Base-by-base conservation (phyloP, 1,284 basidiomycete species). In the Peniophora sp. region DNA sequence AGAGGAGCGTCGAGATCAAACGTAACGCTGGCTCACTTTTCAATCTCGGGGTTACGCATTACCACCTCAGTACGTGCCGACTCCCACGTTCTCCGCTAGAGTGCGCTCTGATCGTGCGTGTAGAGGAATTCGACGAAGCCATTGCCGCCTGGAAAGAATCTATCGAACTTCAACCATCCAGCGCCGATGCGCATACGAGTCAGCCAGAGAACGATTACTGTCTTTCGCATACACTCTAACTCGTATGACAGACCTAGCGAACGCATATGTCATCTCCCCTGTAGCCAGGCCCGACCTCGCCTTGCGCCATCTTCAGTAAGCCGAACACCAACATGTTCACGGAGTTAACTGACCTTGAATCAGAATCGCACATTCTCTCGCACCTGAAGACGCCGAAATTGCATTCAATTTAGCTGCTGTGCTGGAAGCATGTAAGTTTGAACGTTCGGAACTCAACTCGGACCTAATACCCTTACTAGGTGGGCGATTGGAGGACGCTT, bases 131-230 rank as follows among this genome's bases (percentile, higher is more conserved):
- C 63, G 81, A 88, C 57, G 81, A 85, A 47, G 92, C 92, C 17
- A 94, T 95, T 52, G 70, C 78, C 42, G 83, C 87, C 22, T 95
- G 92, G 92, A 88, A 91, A 59, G 86, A 90, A 61, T 90, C 88
- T 2, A 88, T 94, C 55, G 68, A 76, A 24, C 72, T 96, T 46
- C 83, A 92, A 56, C 94, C 93, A 10, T 79, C 83, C 48, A 92
- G 88, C 57, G 78, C 94, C 2, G 93, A 97, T 64, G 87, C 93
- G 18, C 93, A 97, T 68, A 96, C 92, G 24, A 97, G 94, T 92
- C 64, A 60, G 83, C 75, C 44, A 53, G 17, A n/a, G n/a, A n/a
- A n/a, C n/a, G n/a, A 24, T 51, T 53, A 57, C 55, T 47, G 49
- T 48, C 45, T 51, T 47, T 45, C 50, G 48, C 22, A 47, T 43